These are phyloP conservation scores for Pichia occidentalis DNA, from an alignment of 805 yeast genomes.

Conservation along the genomic window DNA sequence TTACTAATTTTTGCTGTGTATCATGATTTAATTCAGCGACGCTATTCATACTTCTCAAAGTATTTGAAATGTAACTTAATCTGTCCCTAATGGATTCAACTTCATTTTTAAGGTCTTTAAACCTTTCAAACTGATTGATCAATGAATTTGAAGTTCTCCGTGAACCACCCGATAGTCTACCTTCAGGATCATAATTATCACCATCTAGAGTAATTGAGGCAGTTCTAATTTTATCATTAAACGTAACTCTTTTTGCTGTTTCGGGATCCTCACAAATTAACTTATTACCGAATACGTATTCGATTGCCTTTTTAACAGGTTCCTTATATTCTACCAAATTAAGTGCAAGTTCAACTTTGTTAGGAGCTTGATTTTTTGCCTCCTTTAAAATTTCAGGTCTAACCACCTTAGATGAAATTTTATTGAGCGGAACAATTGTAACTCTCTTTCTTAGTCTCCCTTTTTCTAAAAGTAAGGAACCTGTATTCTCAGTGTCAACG, in stretches of 20 bases:
- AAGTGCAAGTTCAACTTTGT: slow-evolving; percentile 83
- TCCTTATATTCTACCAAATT: slow-evolving; percentile 69
- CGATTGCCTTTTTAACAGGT: slow-evolving; percentile 76
- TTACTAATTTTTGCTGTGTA: slow-evolving; percentile 51
- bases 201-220: slow-evolving; percentile 89
- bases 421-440: slow-evolving; percentile 87
- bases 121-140: slow-evolving; percentile 59
- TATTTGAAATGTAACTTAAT: slow-evolving; percentile 33
- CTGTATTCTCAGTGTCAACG: slow-evolving; percentile 81
- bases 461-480: slow-evolving; percentile 70
- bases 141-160: slow-evolving; percentile 53
- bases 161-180: slow-evolving; percentile 94
- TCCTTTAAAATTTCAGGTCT: slow-evolving; percentile 44
- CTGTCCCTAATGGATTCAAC: slow-evolving; percentile 35
- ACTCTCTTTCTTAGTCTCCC: slow-evolving; percentile 78
- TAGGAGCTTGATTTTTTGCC: slow-evolving; percentile 77
- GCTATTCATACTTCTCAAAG: slow-evolving; percentile 36
- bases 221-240: slow-evolving; percentile 71
- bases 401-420: slow-evolving; percentile 58
- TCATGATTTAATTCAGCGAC: slow-evolving; percentile 45
- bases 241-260: slow-evolving; percentile 83
- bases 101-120: slow-evolving; percentile 37
- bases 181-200: slow-evolving; percentile 93
- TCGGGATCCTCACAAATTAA: slow-evolving; percentile 82
- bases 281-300: slow-evolving; percentile 85